Conservation (phyloP, 177 flowering plant genomes). For the Vitis hybrid region DNA sequence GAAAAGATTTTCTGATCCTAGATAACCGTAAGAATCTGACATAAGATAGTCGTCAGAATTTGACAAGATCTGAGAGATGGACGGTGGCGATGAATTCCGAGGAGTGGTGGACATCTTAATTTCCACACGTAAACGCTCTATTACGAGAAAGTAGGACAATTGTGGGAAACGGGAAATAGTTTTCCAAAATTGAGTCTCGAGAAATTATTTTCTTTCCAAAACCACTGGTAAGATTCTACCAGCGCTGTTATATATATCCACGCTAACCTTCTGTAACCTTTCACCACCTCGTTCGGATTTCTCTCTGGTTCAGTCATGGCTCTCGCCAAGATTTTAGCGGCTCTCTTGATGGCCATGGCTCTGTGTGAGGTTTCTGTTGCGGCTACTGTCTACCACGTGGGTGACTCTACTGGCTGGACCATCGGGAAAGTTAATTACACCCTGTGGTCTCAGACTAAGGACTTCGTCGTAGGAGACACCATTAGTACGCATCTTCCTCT, state of each 20-base stretch:
- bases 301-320: background rate
- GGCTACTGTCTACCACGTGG: slow-evolving; percentile 22
- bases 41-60: no score
- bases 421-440: slow-evolving; percentile 12
- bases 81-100: no score
- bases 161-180: background rate
- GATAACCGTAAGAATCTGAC: no score
- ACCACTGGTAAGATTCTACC: no score
- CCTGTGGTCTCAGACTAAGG: slow-evolving; percentile 17
- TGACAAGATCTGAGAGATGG: no score
- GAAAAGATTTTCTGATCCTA: no score
- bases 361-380: background rate
- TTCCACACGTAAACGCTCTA: no score
- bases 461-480: slow-evolving; percentile 3
- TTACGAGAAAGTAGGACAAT: background rate
- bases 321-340: background rate
- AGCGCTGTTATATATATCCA: background rate
- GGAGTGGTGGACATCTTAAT: no score
- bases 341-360: background rate
- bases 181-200: background rate
- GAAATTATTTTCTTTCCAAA: background rate
- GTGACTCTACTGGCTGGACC: slow-evolving; percentile 31
- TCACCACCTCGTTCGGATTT: background rate
- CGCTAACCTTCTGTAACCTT: background rate
- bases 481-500: slow-evolving; percentile 3